Evolutionary conservation across 192 early-diverging fungal species (phyloP).

Genomic region (Spizellomyces punctatus): DNA sequence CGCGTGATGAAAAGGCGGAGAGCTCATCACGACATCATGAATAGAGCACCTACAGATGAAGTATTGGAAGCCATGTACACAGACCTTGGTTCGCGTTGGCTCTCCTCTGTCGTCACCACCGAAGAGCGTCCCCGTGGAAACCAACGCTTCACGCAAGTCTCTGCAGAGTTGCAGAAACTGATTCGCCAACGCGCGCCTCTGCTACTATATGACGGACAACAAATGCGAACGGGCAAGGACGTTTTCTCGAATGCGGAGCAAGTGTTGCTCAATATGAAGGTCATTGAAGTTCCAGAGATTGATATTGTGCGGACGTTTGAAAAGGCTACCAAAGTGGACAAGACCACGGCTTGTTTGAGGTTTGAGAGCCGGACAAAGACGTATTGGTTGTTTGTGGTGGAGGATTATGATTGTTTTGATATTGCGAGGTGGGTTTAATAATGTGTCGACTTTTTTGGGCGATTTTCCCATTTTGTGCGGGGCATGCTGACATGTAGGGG

Average conservation of each 20-base stretch:
- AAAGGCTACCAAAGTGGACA: constrained; percentile 47
- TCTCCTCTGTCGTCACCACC: constrained; percentile 67
- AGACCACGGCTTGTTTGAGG: constrained; percentile 63
- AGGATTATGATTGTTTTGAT: constrained; percentile 80
- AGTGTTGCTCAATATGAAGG: constrained; percentile 63
- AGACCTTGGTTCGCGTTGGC: constrained; percentile 66
- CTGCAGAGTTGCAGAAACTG: constrained; percentile 55
- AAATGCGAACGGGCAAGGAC: constrained; percentile 48
- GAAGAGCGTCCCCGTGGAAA: constrained; percentile 52
- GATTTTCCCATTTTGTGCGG: background rate
- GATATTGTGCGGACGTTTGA: constrained; percentile 56
- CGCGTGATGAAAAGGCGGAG: background rate
- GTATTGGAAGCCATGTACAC: constrained; percentile 65
- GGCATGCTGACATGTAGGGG: background rate
- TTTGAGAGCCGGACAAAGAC: constrained; percentile 31
- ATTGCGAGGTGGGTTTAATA: constrained; percentile 55
- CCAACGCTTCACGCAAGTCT: constrained; percentile 32
- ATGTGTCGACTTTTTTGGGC: background rate
- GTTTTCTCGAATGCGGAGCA: constrained; percentile 49
- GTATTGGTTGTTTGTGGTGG: constrained; percentile 46
- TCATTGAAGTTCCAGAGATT: constrained; percentile 69
- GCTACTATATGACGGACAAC: constrained; percentile 66
- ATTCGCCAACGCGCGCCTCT: constrained; percentile 79
- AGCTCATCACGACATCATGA: background rate
- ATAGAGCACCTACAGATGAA: constrained; percentile 68